Base-by-base conservation (phyloP, 2,329 filamentous ascomycete genomes). In the Aspergillus bombycis region DNA sequence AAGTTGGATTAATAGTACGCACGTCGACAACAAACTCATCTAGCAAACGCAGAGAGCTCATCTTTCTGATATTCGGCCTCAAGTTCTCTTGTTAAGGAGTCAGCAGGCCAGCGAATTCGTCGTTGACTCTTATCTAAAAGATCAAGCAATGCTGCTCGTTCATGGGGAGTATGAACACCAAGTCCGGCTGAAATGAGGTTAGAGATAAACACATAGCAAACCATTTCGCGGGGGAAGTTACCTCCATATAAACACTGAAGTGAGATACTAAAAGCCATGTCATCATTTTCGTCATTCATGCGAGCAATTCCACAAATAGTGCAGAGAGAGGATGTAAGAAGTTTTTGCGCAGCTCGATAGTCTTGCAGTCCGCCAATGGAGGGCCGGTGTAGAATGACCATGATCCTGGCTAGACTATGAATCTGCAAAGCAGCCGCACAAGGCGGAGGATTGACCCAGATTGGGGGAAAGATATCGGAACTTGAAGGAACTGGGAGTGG, bases 311-410 rank as follows among this genome's bases (percentile, higher is more conserved):
- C 73, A 50, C 71, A 75, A 10, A 75, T 72, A 0, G 65, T 72
- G 32, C 64, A 69, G 4, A 74, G 65, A 9, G 71, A 71, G 1
- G 65, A 36, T 2, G 66, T 65, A 7, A 72, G 58, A 14, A 68
- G 63, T 28, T 66, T 69, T 30, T 74, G 71, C 3, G 67, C 68
- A 3, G 68, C 67, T 12, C 66, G 65, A 65, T 83, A 85, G 12
- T 83, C 83, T 19, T 82, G 76, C 54, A 84, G 80, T 0, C 83
- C 84, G 2, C 82, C 82, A 12, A 78, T 75, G 0, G 81, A 82
- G 1, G 85, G 85, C 54, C 84, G 80, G 58, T 87, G 82, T 55
- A 86, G 78, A 0, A 85, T 74, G 1, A 86, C 78, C 0, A 88
- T 74, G 50, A 87, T 84, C 11, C 81, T 78, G 0, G 85, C 84